phyloP scores from a whole-genome alignment of 768 basidiomycete genomes.

The Omphalotus guepiniiformis region DNA sequence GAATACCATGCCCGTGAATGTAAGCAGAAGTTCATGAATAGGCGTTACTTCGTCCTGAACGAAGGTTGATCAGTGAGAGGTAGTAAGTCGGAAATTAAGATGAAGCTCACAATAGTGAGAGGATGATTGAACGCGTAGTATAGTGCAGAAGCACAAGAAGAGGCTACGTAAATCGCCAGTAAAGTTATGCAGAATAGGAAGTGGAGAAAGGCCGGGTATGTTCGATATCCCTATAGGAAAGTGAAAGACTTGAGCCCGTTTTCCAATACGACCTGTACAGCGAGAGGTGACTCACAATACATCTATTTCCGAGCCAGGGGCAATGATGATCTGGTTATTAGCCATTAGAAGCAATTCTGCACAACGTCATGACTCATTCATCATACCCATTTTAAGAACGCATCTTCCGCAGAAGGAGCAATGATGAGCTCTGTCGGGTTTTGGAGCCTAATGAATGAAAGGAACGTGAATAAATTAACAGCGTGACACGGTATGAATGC shows the following conservation, averaged over 20 bases:
- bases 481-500: conserved; percentile 9
- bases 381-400: conserved; percentile 79
- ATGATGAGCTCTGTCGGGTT: conserved; percentile 79
- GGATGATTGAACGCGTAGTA: conserved; percentile 66
- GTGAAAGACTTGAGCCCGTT: background rate
- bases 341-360: background rate
- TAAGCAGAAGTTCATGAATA: conserved; percentile 64
- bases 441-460: conserved; percentile 42
- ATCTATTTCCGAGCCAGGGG: conserved; percentile 75
- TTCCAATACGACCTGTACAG: background rate
- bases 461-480: background rate
- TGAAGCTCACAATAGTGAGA: conserved; percentile 48
- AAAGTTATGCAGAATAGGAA: conserved; percentile 63
- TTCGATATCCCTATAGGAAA: conserved; percentile 64
- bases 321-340: conserved; percentile 71
- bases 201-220: conserved; percentile 80
- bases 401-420: conserved; percentile 73
- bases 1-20: conserved; percentile 56
- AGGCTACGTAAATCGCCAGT: conserved; percentile 57
- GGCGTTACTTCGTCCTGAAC: conserved; percentile 59
- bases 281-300: conserved; percentile 53
- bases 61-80: background rate
- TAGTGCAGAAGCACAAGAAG: conserved; percentile 49
- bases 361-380: background rate
- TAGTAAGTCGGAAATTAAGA: conserved; percentile 1